These are phyloP conservation scores for Cyathus striatus DNA, from an alignment of 768 basidiomycete species.

Conservation along the genomic window DNA sequence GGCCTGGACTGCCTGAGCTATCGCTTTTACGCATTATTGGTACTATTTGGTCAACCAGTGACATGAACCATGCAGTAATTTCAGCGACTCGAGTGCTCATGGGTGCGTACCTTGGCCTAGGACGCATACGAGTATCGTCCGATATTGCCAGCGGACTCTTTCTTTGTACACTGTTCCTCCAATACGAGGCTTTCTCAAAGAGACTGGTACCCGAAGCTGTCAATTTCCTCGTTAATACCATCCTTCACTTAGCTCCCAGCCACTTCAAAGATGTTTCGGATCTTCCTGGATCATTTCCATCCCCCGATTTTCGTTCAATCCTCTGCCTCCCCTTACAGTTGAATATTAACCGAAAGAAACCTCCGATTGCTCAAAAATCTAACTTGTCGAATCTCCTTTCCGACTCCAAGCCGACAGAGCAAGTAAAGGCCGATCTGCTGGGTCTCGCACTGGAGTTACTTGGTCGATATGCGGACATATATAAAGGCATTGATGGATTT, in stretches of 20 bases:
- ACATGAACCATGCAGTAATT: conserved; percentile 85
- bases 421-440: conserved; percentile 71
- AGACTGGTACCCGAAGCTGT: conserved; percentile 85
- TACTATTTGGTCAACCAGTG: conserved; percentile 88
- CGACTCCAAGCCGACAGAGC: conserved; percentile 36
- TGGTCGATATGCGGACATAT: conserved; percentile 65
- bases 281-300: conserved; percentile 67
- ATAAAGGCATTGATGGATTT: conserved; percentile 76
- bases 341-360: conserved; percentile 35
- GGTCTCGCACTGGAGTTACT: conserved; percentile 59
- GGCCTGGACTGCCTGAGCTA: conserved; percentile 84
- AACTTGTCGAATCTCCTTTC: conserved; percentile 41
- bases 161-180: conserved; percentile 76
- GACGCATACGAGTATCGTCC: conserved; percentile 65
- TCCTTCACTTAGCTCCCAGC: conserved; percentile 73
- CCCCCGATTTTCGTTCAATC: conserved; percentile 61
- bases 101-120: conserved; percentile 85
- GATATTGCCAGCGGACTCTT: conserved; percentile 88
- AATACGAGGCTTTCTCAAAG: conserved; percentile 84
- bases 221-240: conserved; percentile 70
- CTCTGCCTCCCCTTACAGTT: conserved; percentile 32
- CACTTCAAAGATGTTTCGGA: conserved; percentile 34
- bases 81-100: conserved; percentile 85
- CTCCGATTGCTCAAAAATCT: conserved; percentile 35
- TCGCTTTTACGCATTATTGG: conserved; percentile 77